A percentile compares a stretch with the other conserved stretches of the same genome.
Conservation (phyloP, 345 rosid genomes). For the Murraya paniculata region DNA sequence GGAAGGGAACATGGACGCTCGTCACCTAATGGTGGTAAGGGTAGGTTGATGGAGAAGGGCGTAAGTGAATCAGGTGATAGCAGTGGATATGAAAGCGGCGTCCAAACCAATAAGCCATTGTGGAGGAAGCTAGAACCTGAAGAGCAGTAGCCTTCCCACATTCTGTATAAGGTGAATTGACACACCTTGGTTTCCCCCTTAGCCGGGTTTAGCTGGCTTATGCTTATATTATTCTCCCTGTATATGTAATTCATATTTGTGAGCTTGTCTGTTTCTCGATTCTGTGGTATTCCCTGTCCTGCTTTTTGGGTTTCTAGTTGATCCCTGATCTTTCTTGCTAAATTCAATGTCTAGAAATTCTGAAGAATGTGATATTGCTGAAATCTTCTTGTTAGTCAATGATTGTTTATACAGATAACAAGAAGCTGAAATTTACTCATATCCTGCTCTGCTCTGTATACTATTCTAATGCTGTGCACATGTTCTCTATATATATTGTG, state of each 20-base stretch:
- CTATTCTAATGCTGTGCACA: background rate
- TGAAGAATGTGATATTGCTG: background rate
- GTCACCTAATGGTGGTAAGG: conserved; percentile 28
- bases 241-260: conserved; percentile 10
- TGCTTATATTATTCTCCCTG: background rate
- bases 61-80: conserved; percentile 73
- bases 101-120: conserved; percentile 35
- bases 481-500: background rate
- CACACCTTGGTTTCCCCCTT: conserved; percentile 2
- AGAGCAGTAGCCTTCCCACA: conserved; percentile 34
- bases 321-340: background rate
- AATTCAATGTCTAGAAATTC: background rate
- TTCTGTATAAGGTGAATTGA: conserved; percentile 13
- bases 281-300: conserved; percentile 5
- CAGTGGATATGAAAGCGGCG: conserved; percentile 66
- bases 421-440: background rate
- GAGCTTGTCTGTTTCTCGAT: conserved; percentile 12
- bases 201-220: background rate
- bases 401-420: background rate
- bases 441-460: background rate
- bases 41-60: conserved; percentile 42
- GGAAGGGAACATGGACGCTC: conserved; percentile 47
- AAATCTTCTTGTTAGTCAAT: background rate
- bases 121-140: conserved; percentile 46
- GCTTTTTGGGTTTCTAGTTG: background rate